These are phyloP conservation scores for Penicillium digitatum DNA, from an alignment of 2,329 filamentous ascomycete genomes.

Conservation along the genomic window DNA sequence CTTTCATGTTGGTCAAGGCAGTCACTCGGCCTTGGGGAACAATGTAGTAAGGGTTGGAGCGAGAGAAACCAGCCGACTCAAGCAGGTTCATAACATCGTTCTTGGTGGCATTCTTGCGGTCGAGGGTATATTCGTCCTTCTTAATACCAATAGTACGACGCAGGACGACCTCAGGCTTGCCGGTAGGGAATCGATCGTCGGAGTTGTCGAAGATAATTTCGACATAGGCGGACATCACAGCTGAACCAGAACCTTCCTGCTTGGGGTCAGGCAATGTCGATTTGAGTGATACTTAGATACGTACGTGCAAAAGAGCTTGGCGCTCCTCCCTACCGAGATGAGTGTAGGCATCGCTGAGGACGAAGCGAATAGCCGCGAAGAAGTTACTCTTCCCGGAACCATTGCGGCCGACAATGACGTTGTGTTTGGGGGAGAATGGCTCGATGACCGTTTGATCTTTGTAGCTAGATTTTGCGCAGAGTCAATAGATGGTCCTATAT, in stretches of 20 bases:
- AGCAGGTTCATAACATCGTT: slow-evolving; percentile 91
- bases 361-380: slow-evolving; percentile 97
- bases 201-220: slow-evolving; percentile 98
- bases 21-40: slow-evolving; percentile 96
- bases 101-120: slow-evolving; percentile 94
- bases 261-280: slow-evolving; percentile 19
- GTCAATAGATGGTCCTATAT: not conserved
- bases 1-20: slow-evolving; percentile 97
- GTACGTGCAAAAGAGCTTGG: slow-evolving; percentile 80
- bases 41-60: slow-evolving; percentile 98
- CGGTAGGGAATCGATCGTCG: slow-evolving; percentile 91
- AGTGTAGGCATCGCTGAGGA: slow-evolving; percentile 94
- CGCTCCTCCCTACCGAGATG: slow-evolving; percentile 95
- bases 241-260: slow-evolving; percentile 87
- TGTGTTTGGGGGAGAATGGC: slow-evolving; percentile 93
- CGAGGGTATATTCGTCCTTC: slow-evolving; percentile 97
- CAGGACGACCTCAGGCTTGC: slow-evolving; percentile 82
- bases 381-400: slow-evolving; percentile 99
- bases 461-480: slow-evolving; percentile 60
- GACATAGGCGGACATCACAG: slow-evolving; percentile 98
- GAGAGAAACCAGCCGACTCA: slow-evolving; percentile 92
- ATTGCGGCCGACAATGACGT: slow-evolving; percentile 98
- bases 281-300: slow-evolving; percentile 13
- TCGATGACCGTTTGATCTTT: slow-evolving; percentile 99
- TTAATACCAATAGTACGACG: slow-evolving; percentile 94